These are phyloP conservation scores for Alternaria angustiovoidea DNA, from an alignment of 2,329 filamentous ascomycete genomes.

Conservation along the genomic window DNA sequence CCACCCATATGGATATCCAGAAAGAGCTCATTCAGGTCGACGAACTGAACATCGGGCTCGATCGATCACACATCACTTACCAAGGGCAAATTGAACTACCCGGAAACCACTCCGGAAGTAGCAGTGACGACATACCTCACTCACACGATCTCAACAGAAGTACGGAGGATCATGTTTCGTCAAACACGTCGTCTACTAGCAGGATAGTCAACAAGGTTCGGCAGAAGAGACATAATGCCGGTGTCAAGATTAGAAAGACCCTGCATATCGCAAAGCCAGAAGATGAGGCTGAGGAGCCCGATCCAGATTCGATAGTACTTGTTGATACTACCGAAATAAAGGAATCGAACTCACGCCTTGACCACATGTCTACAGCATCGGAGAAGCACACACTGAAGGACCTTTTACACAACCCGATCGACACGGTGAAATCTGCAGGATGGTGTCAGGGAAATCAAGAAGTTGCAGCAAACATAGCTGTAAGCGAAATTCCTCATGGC, in stretches of 20 bases:
- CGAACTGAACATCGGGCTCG: slow-evolving; percentile 20
- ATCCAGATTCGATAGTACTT: slow-evolving; percentile 20
- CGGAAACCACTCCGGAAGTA: slow-evolving; percentile 17
- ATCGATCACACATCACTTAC: slow-evolving; percentile 21
- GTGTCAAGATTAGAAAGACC: slow-evolving; percentile 31
- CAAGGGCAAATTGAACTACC: slow-evolving; percentile 22
- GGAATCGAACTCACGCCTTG: slow-evolving; percentile 29
- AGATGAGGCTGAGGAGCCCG: slow-evolving; percentile 17
- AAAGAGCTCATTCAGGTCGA: slow-evolving; percentile 35
- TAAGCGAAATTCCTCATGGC: slow-evolving; percentile 56
- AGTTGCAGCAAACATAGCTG: slow-evolving; percentile 42
- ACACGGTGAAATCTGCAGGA: slow-evolving; percentile 33
- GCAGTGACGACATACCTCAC: slow-evolving; percentile 33
- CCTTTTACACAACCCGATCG: slow-evolving; percentile 35
- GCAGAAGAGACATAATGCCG: slow-evolving; percentile 30
- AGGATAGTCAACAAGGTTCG: slow-evolving; percentile 26
- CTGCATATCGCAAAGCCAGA: slow-evolving; percentile 34
- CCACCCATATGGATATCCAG: slow-evolving; percentile 25
- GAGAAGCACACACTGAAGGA: slow-evolving; percentile 37
- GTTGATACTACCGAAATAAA: slow-evolving; percentile 18
- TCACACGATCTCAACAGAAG: background rate
- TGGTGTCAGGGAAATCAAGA: slow-evolving; percentile 32
- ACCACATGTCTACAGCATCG: slow-evolving; percentile 19
- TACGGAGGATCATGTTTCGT: background rate
- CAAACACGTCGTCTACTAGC: slow-evolving; percentile 16